These are phyloP conservation scores for Dalbergia cultrata DNA, from an alignment of 306 rosid species.

Conservation along the genomic window DNA sequence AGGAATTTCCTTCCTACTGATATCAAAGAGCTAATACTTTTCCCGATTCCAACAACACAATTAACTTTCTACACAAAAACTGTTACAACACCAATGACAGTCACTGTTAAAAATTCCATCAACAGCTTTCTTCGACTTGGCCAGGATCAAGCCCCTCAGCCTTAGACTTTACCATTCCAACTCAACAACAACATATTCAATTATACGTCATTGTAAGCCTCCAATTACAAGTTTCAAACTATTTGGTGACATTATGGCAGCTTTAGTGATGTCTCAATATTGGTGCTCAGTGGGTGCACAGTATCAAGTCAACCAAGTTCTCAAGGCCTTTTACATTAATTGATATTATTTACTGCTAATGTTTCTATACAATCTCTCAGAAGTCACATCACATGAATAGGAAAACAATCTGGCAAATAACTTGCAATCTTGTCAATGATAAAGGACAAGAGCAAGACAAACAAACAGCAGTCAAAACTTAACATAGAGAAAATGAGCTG, in stretches of 20 bases:
- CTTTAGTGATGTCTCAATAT: constrained; percentile 1
- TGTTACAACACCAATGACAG: not conserved
- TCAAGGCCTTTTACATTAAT: constrained; percentile 7
- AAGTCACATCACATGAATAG: constrained; percentile 29
- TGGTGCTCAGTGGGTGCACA: constrained; percentile 3
- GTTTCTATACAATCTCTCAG: constrained; percentile 1
- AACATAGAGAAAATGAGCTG: constrained; percentile 29
- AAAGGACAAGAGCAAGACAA: constrained; percentile 34
- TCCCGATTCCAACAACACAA: constrained; percentile 7
- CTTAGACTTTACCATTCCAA: constrained; percentile 26
- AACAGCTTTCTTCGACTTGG: constrained; percentile 24
- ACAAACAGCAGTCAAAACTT: constrained; percentile 33
- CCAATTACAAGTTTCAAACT: constrained; percentile 12
- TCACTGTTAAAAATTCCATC: constrained; percentile 23
- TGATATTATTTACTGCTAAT: not conserved
- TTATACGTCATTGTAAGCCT: constrained; percentile 5
- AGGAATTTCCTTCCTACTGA: constrained; percentile 12
- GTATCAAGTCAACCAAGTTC: constrained; percentile 33
- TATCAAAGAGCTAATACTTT: constrained; percentile 13
- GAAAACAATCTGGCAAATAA: constrained; percentile 30
- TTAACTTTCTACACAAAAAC: constrained; percentile 22
- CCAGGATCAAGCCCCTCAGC: not conserved
- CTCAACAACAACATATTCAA: not conserved
- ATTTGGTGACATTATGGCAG: constrained; percentile 12
- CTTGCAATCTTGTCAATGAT: constrained; percentile 15